phyloP scores from a whole-genome alignment of 352 stramenopile species.

The Pythium grandisporangium region DNA sequence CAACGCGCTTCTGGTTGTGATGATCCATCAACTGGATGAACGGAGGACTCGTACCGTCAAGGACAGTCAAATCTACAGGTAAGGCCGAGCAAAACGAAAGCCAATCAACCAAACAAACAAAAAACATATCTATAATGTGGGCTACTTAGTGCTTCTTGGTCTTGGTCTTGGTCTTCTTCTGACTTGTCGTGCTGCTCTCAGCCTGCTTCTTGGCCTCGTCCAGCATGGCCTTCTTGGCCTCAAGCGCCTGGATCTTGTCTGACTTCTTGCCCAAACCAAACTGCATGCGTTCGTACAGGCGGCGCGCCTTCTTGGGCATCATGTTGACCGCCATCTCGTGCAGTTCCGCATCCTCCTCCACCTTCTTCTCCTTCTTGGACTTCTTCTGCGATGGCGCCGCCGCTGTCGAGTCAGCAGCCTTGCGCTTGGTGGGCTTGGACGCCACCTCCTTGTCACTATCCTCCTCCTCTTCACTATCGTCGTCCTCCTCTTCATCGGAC shows the following conservation, averaged over 20 bases:
- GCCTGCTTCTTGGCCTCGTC: slow-evolving; percentile 50
- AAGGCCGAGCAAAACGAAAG: no score
- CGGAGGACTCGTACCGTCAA: no score
- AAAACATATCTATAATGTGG: neutral
- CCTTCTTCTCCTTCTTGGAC: slow-evolving; percentile 70
- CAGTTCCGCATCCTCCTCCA: slow-evolving; percentile 70
- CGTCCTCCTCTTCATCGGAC: slow-evolving; percentile 31
- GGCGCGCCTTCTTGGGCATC: slow-evolving; percentile 91
- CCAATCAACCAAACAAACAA: neutral
- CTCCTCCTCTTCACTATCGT: slow-evolving; percentile 23
- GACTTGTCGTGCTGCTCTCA: slow-evolving; percentile 13
- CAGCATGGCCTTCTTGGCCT: slow-evolving; percentile 69
- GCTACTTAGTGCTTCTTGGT: neutral
- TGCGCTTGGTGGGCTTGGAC: slow-evolving; percentile 30
- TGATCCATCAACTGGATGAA: no score
- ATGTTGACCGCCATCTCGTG: slow-evolving; percentile 85
- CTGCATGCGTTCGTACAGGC: slow-evolving; percentile 89
- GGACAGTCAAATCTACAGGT: no score
- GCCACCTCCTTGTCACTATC: slow-evolving; percentile 23
- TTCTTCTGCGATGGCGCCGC: slow-evolving; percentile 27
- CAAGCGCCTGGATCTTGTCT: slow-evolving; percentile 78
- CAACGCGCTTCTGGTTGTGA: no score
- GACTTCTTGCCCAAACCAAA: slow-evolving; percentile 85
- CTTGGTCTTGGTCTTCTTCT: slow-evolving; percentile 4
- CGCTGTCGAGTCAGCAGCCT: slow-evolving; percentile 13